phyloP scores from a whole-genome alignment of 2,329 filamentous ascomycete species.

The Aspergillus sp. region DNA sequence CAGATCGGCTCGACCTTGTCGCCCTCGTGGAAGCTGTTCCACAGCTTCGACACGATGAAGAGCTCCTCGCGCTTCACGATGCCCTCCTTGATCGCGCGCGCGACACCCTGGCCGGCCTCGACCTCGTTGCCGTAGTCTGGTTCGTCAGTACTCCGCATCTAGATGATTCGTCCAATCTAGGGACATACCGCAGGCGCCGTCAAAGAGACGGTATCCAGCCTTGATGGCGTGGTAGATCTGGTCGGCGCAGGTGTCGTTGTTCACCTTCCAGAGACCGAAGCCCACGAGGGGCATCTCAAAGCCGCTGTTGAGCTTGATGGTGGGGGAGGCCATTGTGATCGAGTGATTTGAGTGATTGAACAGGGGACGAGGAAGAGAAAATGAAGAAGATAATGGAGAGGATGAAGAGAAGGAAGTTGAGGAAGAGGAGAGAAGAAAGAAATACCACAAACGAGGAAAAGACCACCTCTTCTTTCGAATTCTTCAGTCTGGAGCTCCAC shows the following conservation, averaged over 20 bases:
- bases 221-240: constrained; percentile 72
- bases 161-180: neutral
- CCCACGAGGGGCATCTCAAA: constrained; percentile 44
- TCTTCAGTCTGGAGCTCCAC: neutral
- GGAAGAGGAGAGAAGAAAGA: neutral
- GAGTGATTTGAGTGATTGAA: neutral
- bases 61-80: constrained; percentile 81
- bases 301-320: constrained; percentile 26
- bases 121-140: constrained; percentile 81
- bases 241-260: constrained; percentile 69
- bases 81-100: constrained; percentile 76
- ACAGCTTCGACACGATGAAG: constrained; percentile 90
- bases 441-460: neutral
- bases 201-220: constrained; percentile 60
- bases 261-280: constrained; percentile 74
- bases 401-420: neutral
- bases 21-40: constrained; percentile 85
- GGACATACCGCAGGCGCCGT: constrained; percentile 57
- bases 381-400: neutral
- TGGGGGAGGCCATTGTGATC: constrained; percentile 4
- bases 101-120: constrained; percentile 73
- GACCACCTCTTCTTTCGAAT: constrained; percentile 70
- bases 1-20: constrained; percentile 74
- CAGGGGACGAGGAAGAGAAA: neutral
- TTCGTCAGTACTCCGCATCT: neutral